Conservation (phyloP, 2,329 filamentous ascomycete species). For the Stenocarpella maydis region DNA sequence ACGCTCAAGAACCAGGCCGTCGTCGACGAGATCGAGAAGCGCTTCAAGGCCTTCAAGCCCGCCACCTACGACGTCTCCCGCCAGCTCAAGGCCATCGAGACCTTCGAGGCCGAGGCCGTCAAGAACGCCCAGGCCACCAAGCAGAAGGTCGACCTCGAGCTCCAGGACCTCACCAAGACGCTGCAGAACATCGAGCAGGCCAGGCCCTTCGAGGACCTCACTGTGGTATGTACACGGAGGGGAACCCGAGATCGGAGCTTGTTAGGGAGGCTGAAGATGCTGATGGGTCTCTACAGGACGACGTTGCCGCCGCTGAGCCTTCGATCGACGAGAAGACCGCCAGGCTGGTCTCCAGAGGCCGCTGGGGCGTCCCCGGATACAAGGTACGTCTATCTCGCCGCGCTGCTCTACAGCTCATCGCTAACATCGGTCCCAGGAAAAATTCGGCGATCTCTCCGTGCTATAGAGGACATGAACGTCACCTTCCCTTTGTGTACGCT, state of each 20-base stretch:
- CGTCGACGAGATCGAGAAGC: conserved; percentile 96
- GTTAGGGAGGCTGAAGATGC: conserved; percentile 35
- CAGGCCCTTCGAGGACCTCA: conserved; percentile 94
- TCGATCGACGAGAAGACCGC: conserved; percentile 97
- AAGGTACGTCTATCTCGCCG: conserved; percentile 72
- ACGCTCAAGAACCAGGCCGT: conserved; percentile 95
- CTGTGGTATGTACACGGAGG: conserved; percentile 76
- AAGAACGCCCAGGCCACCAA: conserved; percentile 98
- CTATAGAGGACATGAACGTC: conserved; percentile 71
- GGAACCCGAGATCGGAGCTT: conserved; percentile 31
- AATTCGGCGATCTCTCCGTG: conserved; percentile 96
- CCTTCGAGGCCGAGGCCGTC: conserved; percentile 95
- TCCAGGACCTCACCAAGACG: conserved; percentile 92
- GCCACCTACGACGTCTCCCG: conserved; percentile 89
- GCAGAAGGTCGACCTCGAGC: conserved; percentile 92
- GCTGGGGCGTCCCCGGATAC: conserved; percentile 98
- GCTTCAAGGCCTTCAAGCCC: conserved; percentile 91
- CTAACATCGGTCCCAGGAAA: conserved; percentile 77
- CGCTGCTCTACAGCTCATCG: conserved; percentile 29
- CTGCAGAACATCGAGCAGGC: conserved; percentile 97
- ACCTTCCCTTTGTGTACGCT: conserved; percentile 69
- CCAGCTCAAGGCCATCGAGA: conserved; percentile 98
- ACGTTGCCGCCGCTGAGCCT: conserved; percentile 91
- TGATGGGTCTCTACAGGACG: conserved; percentile 70
- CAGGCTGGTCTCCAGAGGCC: conserved; percentile 94